Conservation (phyloP, 2,329 filamentous ascomycete species). For the Magnaporthiopsis poae region DNA sequence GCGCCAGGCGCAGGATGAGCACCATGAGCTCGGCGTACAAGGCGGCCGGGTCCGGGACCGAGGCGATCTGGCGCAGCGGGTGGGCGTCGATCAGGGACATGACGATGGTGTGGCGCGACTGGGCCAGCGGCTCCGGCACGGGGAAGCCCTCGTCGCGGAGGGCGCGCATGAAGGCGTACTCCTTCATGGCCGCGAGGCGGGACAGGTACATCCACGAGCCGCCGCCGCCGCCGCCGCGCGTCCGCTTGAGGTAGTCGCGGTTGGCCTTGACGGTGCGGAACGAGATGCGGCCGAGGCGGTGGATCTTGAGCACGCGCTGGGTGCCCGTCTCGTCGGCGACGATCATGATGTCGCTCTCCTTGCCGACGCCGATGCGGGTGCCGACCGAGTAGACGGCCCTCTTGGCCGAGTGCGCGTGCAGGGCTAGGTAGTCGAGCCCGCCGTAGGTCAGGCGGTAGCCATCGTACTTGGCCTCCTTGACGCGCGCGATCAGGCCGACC, state of each 20-base stretch:
- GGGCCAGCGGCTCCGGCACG: conserved; percentile 76
- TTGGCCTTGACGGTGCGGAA: conserved; percentile 95
- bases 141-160: conserved; percentile 75
- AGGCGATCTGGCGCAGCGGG: conserved; percentile 77
- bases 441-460: conserved; percentile 95
- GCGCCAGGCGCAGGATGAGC: conserved; percentile 73
- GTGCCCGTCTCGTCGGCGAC: conserved; percentile 70
- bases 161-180: conserved; percentile 88
- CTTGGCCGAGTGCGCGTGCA: conserved; percentile 76
- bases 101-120: conserved; percentile 89
- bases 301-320: conserved; percentile 86
- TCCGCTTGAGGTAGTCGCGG: conserved; percentile 83
- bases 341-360: conserved; percentile 94
- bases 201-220: conserved; percentile 98
- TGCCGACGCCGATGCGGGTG: conserved; percentile 88
- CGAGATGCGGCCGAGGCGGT: conserved; percentile 86
- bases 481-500: conserved; percentile 76
- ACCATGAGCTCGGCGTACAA: conserved; percentile 86
- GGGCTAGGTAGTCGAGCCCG: conserved; percentile 90
- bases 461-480: conserved; percentile 95
- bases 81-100: conserved; percentile 92
- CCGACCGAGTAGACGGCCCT: conserved; percentile 83
- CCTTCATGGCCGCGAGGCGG: conserved; percentile 81
- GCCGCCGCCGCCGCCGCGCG: conserved; percentile 45
- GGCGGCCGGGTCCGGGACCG: conserved; percentile 70